Evolutionary conservation across 768 basidiomycete genomes (phyloP).

Genomic region (Lactarius psammicola): DNA sequence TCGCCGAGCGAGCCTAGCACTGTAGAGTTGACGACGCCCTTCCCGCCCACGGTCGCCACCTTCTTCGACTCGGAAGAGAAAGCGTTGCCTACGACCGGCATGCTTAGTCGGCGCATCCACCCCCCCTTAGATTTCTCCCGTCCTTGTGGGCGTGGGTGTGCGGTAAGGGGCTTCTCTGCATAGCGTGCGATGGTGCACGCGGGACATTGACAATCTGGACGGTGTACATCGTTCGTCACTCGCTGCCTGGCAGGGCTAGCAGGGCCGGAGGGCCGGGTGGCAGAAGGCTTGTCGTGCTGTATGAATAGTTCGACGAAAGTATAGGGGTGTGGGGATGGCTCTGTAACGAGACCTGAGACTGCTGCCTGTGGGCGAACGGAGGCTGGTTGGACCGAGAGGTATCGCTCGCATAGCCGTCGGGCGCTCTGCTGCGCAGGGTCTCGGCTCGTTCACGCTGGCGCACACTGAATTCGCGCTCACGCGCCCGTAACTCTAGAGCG

Average conservation of each 20-base stretch:
- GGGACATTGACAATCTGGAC: slow-evolving; percentile 66
- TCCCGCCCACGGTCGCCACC: slow-evolving; percentile 18
- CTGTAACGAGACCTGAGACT: slow-evolving; percentile 23
- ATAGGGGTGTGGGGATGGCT: slow-evolving; percentile 18
- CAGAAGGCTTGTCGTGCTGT: slow-evolving; percentile 45
- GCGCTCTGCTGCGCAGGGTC: slow-evolving; percentile 36
- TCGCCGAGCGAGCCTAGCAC: slow-evolving; percentile 15
- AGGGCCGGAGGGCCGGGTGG: slow-evolving; percentile 34
- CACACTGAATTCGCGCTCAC: slow-evolving; percentile 36
- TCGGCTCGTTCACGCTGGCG: slow-evolving; percentile 31
- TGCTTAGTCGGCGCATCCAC: slow-evolving; percentile 76
- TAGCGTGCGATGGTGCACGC: slow-evolving; percentile 62
- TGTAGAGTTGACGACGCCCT: not conserved
- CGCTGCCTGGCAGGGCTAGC: slow-evolving; percentile 24
- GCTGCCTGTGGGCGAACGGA: slow-evolving; percentile 20
- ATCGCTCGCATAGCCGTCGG: slow-evolving; percentile 34
- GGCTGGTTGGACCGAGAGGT: slow-evolving; percentile 32
- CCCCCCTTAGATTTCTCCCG: slow-evolving; percentile 60
- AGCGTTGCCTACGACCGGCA: slow-evolving; percentile 59
- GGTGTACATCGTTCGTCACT: slow-evolving; percentile 41
- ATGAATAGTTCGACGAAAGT: slow-evolving; percentile 37
- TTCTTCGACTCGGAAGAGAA: slow-evolving; percentile 60
- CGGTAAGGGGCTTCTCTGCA: slow-evolving; percentile 35
- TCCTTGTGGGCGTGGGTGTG: slow-evolving; percentile 45
- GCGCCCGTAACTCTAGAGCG: slow-evolving; percentile 52